These are phyloP conservation scores for Globisporangium takayamanum DNA, from an alignment of 352 stramenopile species.

Conservation along the genomic window DNA sequence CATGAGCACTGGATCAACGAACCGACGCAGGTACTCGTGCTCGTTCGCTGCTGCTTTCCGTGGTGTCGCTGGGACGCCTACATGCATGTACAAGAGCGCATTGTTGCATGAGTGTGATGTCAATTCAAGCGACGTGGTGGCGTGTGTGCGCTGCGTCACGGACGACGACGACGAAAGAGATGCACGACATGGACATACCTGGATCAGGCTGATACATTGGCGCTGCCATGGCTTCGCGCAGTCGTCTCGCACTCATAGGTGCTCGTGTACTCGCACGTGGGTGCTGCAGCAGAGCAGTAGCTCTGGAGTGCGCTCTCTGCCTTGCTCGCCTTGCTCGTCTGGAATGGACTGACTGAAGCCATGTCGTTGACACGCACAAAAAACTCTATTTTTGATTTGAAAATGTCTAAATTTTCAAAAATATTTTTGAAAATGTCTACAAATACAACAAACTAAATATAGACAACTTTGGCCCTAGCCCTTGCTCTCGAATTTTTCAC, in stretches of 20 bases:
- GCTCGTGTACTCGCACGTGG: neutral
- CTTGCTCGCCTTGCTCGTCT: too few species aligned
- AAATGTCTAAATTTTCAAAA: too few species aligned
- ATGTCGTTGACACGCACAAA: too few species aligned
- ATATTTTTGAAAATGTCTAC: too few species aligned
- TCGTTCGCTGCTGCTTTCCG: conserved; percentile 40
- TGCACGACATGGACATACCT: neutral
- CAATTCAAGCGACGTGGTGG: neutral
- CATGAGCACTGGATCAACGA: conserved; percentile 78
- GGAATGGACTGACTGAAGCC: too few species aligned
- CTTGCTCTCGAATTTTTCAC: too few species aligned
- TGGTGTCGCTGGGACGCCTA: neutral
- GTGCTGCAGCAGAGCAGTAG: neutral
- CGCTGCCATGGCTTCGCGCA: conserved; percentile 27
- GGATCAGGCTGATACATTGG: conserved; percentile 5
- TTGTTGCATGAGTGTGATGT: neutral
- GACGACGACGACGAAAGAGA: neutral
- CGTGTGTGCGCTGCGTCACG: too few species aligned
- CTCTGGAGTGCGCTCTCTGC: neutral
- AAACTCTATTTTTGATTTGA: too few species aligned
- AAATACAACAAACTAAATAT: too few species aligned
- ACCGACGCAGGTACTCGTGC: conserved; percentile 74
- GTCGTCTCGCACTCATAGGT: conserved; percentile 25
- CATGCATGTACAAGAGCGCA: neutral
- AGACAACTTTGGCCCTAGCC: too few species aligned